These are phyloP conservation scores for Cavenderia fasciculata DNA, from an alignment of 78 protist genomes.

Conservation along the genomic window DNA sequence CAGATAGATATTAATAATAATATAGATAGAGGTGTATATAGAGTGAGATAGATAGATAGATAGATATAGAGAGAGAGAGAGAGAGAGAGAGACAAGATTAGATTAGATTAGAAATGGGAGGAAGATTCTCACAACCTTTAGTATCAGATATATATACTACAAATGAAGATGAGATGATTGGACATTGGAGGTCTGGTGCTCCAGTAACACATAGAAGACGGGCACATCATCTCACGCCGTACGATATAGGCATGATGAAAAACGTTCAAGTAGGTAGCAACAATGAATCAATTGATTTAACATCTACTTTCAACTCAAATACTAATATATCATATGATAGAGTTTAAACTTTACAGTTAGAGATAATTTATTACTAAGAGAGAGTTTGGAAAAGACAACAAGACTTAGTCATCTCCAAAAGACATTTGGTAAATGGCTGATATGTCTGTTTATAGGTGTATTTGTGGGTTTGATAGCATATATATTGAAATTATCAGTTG, in stretches of 20 bases:
- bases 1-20: too few species aligned
- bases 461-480: constrained; percentile 63
- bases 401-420: constrained; percentile 41
- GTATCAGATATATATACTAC: too few species aligned
- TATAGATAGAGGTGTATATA: too few species aligned
- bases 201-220: constrained; percentile 67
- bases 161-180: too few species aligned
- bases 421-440: constrained; percentile 74
- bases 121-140: too few species aligned
- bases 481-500: constrained; percentile 45
- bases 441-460: constrained; percentile 50
- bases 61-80: too few species aligned
- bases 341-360: constrained; percentile 49
- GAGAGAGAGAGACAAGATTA: too few species aligned
- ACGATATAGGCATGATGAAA: constrained; percentile 59
- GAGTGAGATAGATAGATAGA: too few species aligned
- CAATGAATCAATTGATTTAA: too few species aligned
- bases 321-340: too few species aligned
- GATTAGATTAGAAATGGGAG: too few species aligned
- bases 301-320: neutral
- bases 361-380: constrained; percentile 48
- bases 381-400: constrained; percentile 34
- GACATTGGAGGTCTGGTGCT: too few species aligned
- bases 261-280: constrained; percentile 16
- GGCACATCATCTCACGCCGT: constrained; percentile 40